Conservation (phyloP, 2,329 filamentous ascomycete genomes). For the Fulvia fulva region DNA sequence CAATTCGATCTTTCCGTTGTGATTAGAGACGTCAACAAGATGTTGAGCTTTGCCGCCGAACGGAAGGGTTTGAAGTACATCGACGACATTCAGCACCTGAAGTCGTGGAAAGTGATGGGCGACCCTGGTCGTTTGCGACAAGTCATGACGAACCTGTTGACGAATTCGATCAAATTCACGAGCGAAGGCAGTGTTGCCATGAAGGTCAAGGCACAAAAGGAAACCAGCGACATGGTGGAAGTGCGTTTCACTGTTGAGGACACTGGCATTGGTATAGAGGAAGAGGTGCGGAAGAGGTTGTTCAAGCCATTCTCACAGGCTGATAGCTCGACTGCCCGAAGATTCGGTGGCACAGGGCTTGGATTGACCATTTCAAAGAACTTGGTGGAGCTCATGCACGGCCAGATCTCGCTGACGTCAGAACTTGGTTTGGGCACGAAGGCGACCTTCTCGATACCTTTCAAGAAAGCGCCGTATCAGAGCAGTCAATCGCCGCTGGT, state of each 20-base stretch:
- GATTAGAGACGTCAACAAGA: constrained; percentile 75
- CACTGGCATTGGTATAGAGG: constrained; percentile 76
- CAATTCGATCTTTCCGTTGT: constrained; percentile 72
- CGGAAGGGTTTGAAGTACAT: constrained; percentile 72
- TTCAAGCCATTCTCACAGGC: constrained; percentile 82
- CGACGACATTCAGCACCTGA: constrained; percentile 60
- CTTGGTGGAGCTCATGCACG: constrained; percentile 73
- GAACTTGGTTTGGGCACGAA: constrained; percentile 64
- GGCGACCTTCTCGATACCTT: constrained; percentile 73
- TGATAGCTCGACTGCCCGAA: constrained; percentile 71
- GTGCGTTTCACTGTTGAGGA: constrained; percentile 72
- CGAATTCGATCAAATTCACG: constrained; percentile 74
- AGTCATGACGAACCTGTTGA: constrained; percentile 75
- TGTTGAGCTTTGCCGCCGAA: constrained; percentile 80
- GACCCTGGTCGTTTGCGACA: constrained; percentile 81
- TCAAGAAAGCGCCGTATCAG: constrained; percentile 63
- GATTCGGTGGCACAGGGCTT: constrained; percentile 75
- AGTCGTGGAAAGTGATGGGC: constrained; percentile 72
- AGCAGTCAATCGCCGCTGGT: constrained; percentile 50
- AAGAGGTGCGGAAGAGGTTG: constrained; percentile 66
- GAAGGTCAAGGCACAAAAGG: constrained; percentile 59
- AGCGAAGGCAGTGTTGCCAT: constrained; percentile 65
- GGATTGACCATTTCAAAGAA: constrained; percentile 80
- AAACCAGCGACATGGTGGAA: constrained; percentile 61
- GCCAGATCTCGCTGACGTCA: constrained; percentile 67